Evolutionary conservation across 2,329 filamentous ascomycete genomes (phyloP).

Genomic region (Coleophoma cylindrospora): DNA sequence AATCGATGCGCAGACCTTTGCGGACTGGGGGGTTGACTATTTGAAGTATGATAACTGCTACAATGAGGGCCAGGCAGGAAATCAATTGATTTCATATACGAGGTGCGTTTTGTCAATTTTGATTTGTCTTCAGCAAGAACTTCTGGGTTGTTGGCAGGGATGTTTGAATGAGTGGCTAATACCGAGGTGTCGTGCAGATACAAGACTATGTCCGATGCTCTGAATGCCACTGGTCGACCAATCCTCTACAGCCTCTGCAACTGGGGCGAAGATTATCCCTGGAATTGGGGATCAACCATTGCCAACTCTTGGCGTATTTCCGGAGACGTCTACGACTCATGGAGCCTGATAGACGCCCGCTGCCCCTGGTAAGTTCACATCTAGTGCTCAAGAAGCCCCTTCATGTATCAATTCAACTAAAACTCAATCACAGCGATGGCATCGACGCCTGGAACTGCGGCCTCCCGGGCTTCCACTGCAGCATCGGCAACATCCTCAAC

Average conservation of each 20-base stretch:
- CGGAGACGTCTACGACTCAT: constrained; percentile 31
- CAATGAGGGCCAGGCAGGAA: constrained; percentile 46
- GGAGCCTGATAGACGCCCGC: constrained; percentile 33
- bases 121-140: neutral
- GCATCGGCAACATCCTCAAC: constrained; percentile 20
- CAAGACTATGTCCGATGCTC: constrained; percentile 27
- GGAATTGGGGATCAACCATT: constrained; percentile 28
- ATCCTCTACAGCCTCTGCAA: constrained; percentile 35
- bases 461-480: constrained; percentile 26
- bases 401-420: neutral
- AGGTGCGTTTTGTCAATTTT: constrained; percentile 22
- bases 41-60: constrained; percentile 54
- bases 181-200: constrained; percentile 29
- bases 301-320: constrained; percentile 33
- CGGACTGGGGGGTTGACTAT: constrained; percentile 46
- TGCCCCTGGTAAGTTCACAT: constrained; percentile 22
- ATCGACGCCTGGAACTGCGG: constrained; percentile 23
- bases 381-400: too few relatives aligned
- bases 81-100: constrained; percentile 30
- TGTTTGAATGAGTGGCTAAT: constrained; percentile 32
- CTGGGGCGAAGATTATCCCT: constrained; percentile 45
- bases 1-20: constrained; percentile 46
- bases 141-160: neutral
- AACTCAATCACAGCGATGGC: constrained; percentile 29
- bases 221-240: constrained; percentile 29